Conservation (phyloP, 1,284 basidiomycete genomes). For the Tetrapyrgos nigripes region DNA sequence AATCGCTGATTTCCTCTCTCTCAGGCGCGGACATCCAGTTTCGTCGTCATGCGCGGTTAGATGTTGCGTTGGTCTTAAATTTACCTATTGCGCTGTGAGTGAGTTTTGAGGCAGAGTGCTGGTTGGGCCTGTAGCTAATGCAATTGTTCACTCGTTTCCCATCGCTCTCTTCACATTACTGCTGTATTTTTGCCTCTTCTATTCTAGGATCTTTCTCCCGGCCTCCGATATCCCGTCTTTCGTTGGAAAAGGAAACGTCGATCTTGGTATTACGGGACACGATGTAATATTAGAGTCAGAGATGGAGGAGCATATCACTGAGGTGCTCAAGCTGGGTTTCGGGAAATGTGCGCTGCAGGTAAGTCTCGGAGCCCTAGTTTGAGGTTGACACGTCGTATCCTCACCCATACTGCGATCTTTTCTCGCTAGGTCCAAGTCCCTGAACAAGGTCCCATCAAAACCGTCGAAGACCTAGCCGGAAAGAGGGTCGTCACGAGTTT, state of each 20-base stretch:
- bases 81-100: conserved; percentile 90
- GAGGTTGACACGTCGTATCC: neutral
- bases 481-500: conserved; percentile 96
- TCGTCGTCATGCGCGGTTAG: conserved; percentile 86
- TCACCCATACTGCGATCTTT: neutral
- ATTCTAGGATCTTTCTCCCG: conserved; percentile 93
- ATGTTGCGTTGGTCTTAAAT: conserved; percentile 93
- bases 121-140: too few relatives aligned
- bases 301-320: conserved; percentile 80
- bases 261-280: conserved; percentile 94
- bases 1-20: neutral
- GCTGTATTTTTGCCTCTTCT: neutral
- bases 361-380: neutral
- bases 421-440: conserved; percentile 87
- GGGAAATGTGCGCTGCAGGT: conserved; percentile 88
- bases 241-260: conserved; percentile 97
- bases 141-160: neutral
- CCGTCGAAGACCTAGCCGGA: conserved; percentile 84
- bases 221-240: conserved; percentile 98
- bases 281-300: conserved; percentile 95
- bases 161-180: neutral
- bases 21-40: conserved; percentile 97
- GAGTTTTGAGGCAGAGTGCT: too few relatives aligned
- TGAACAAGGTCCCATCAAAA: conserved; percentile 74
- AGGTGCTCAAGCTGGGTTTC: conserved; percentile 88